Evolutionary conservation across 345 rosid species (phyloP), one percentile per base, ranked within the genome.

Genomic region (Citrus sp.): DNA sequence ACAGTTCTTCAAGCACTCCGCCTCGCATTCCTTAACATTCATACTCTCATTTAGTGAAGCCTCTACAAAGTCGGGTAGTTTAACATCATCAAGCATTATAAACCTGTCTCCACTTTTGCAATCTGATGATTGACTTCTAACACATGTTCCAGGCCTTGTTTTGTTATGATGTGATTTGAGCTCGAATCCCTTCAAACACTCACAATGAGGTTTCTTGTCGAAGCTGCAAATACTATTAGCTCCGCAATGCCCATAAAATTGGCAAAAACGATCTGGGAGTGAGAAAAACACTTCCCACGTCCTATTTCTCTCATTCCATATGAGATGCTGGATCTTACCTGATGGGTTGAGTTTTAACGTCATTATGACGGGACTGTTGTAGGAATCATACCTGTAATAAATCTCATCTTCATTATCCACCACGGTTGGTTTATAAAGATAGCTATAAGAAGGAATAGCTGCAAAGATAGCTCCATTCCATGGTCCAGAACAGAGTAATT

Each of bases 381-480:
- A 19, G 42, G 55, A 6, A 4, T 79, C 79, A 46, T 40, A 82
- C 2, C 79, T 76, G 77, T 72, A 84, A 37, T 66, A 73, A 1
- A 73, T 78, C 60, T 77, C 85, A 0, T 72, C 46, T 24, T 61
- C 10, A 37, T 76, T 28, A 0, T 72, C 32, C 4, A 79, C 37
- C 77, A 84, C 34, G n/a, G 9, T 46, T 67, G 58, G 13, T 49
- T 79, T 0, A 81, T 61, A 46, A 55, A 18, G 56, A 18, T 16
- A 66, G 38, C 0, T 34, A 32, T 76, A 64, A 4, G 35, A 37
- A 12, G 84, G 89, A 1, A 32, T 32, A 19, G 86, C 87, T 25
- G 75, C 76, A 21, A 85, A 87, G 66, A 73, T 38, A 3, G 35
- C 27, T 24, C 88, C 89, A 78, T 85, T 86, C 89, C 87, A 86